Evolutionary conservation across 805 yeast genomes (phyloP).

Genomic region (Zygosaccharomyces pseudorouxii): DNA sequence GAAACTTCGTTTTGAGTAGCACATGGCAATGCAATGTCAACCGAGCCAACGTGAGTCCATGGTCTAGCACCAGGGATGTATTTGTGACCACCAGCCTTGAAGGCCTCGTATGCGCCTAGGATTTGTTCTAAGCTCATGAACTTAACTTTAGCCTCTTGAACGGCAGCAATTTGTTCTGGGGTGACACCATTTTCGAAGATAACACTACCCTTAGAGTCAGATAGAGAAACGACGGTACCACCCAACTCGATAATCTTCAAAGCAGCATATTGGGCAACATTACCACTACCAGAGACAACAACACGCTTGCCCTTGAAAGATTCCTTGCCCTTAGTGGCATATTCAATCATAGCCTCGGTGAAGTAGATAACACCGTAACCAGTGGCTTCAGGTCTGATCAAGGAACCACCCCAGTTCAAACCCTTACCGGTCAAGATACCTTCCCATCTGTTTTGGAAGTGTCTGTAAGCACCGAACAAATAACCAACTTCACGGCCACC

Average conservation of each 20-base stretch:
- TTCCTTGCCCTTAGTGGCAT: slow-evolving; percentile 86
- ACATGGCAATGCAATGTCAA: slow-evolving; percentile 94
- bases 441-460: slow-evolving; percentile 84
- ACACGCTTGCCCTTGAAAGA: slow-evolving; percentile 89
- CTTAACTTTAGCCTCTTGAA: slow-evolving; percentile 73
- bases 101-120: slow-evolving; percentile 51
- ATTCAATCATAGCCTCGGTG: slow-evolving; percentile 95
- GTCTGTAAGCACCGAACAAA: slow-evolving; percentile 96
- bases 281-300: slow-evolving; percentile 96
- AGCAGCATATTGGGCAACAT: slow-evolving; percentile 99
- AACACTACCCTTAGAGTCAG: slow-evolving; percentile 92
- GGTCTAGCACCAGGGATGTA: slow-evolving; percentile 94
- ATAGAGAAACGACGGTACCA: slow-evolving; percentile 86
- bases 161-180: slow-evolving; percentile 67
- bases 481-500: slow-evolving; percentile 92
- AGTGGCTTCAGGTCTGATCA: slow-evolving; percentile 98
- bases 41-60: slow-evolving; percentile 87
- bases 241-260: slow-evolving; percentile 95
- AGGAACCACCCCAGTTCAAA: slow-evolving; percentile 97
- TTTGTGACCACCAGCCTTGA: slow-evolving; percentile 57
- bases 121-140: slow-evolving; percentile 72
- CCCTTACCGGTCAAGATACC: slow-evolving; percentile 99
- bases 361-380: slow-evolving; percentile 97
- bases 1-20: slow-evolving; percentile 98
- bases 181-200: slow-evolving; percentile 79